Evolutionary conservation across 768 basidiomycete species (phyloP).

Genomic region (Roridomyces roridus): DNA sequence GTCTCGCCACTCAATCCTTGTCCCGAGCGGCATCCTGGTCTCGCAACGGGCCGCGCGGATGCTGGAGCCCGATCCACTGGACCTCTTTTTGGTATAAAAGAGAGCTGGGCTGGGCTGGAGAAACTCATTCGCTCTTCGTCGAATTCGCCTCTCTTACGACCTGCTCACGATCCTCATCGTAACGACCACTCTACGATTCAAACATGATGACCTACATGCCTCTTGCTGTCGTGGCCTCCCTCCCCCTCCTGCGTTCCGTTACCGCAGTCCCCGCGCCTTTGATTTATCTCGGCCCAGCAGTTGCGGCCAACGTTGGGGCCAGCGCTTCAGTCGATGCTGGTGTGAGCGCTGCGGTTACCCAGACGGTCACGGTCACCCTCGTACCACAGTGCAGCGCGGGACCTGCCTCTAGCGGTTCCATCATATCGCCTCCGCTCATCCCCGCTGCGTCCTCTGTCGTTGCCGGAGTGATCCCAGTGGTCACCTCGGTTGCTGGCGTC

Average conservation of each 20-base stretch:
- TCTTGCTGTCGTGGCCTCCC: not conserved
- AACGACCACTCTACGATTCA: not conserved
- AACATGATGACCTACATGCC: constrained; percentile 12
- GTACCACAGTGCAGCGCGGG: not conserved
- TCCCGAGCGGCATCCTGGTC: not conserved
- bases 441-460: not conserved
- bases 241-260: constrained; percentile 5
- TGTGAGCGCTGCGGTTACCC: no score
- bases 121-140: constrained; percentile 1
- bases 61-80: not conserved
- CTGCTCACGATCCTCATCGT: not conserved
- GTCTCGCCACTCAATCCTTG: not conserved
- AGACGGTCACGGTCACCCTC: constrained; percentile 10
- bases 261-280: not conserved
- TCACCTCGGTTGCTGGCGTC: no score
- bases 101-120: not conserved
- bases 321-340: not conserved
- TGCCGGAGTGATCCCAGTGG: no score
- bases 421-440: no score
- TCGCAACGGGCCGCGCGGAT: not conserved
- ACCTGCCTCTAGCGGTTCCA: no score
- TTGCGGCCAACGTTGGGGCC: not conserved
- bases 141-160: not conserved
- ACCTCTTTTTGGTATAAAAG: constrained; percentile 1
- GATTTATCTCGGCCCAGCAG: no score